A percentile compares a stretch with the other conserved stretches of the same genome.
phyloP scores from a whole-genome alignment of 164 flowering plant genomes.

The Liquidambar formosana region DNA sequence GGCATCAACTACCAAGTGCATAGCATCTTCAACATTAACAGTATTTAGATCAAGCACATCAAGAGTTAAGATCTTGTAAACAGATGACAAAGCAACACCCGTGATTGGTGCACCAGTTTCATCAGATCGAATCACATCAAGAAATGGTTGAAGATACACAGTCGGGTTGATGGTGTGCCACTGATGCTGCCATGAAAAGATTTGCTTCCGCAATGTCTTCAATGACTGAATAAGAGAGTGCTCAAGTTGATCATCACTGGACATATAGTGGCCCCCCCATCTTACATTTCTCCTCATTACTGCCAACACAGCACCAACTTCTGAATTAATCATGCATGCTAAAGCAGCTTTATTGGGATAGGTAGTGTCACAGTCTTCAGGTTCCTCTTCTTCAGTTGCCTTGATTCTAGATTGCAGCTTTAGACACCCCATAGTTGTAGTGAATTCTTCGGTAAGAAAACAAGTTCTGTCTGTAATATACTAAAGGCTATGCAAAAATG shows the following conservation, averaged over 20 bases:
- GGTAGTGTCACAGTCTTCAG: conserved; percentile 35
- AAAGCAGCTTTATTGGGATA: conserved; percentile 37
- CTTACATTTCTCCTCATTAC: conserved; percentile 78
- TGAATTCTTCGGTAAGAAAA: conserved; percentile 2
- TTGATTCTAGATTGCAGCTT: conserved; percentile 50
- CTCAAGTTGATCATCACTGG: conserved; percentile 64
- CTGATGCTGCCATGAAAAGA: conserved; percentile 53
- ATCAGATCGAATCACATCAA: conserved; percentile 70
- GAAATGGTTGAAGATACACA: conserved; percentile 61
- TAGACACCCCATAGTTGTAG: conserved; percentile 42
- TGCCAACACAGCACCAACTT: conserved; percentile 65
- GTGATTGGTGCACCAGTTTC: conserved; percentile 85
- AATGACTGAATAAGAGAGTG: conserved; percentile 61
- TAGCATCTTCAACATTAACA: conserved; percentile 52
- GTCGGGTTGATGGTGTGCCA: conserved; percentile 59
- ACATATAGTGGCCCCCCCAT: conserved; percentile 67
- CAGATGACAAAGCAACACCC: conserved; percentile 67
- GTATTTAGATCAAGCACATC: conserved; percentile 51
- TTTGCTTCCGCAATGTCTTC: conserved; percentile 52
- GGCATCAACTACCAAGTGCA: conserved; percentile 65
- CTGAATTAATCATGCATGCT: conserved; percentile 63
- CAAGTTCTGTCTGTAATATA: conserved; percentile 4
- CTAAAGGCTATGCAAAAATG: conserved; percentile 2
- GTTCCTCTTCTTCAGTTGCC: conserved; percentile 44
- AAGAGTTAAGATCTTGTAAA: conserved; percentile 57